Evolutionary conservation across 495 filamentous ascomycete species (phyloP).

Genomic region (Terfezia claveryi): DNA sequence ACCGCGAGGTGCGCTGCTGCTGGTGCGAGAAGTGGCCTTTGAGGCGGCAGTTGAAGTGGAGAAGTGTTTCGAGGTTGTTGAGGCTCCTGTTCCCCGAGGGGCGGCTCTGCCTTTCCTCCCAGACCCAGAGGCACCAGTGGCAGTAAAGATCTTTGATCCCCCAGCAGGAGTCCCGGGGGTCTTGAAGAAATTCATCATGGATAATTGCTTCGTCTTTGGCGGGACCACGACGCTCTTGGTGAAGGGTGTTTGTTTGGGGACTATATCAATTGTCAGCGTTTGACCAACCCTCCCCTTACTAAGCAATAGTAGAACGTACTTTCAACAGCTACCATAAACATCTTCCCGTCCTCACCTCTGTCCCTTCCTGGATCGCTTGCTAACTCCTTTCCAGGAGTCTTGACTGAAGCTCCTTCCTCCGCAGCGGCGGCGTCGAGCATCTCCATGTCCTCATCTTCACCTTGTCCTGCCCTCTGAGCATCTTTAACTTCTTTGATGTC

Average conservation of each 20-base stretch:
- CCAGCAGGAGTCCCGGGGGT: not conserved
- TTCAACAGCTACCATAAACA: not conserved
- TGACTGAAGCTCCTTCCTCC: constrained; percentile 21
- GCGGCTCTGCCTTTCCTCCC: not conserved
- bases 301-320: not conserved
- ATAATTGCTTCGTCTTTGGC: not conserved
- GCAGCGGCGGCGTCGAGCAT: constrained; percentile 21
- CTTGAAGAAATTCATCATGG: not conserved
- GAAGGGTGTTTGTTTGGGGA: not conserved
- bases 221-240: not conserved
- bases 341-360: not conserved
- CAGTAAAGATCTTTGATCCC: not conserved
- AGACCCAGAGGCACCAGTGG: not conserved
- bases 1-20: not conserved
- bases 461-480: constrained; percentile 5
- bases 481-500: constrained; percentile 17
- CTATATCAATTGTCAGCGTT: not conserved
- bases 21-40: not conserved
- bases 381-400: too few species aligned
- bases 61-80: not conserved
- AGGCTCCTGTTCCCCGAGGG: not conserved
- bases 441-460: constrained; percentile 20
- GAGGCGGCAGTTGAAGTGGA: not conserved
- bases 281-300: not conserved
- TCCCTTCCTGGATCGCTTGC: not conserved